A percentile compares a stretch with the other conserved stretches of the same genome.
Evolutionary conservation across 441 rosid genomes (phyloP).

Genomic region (Brassica hybrid): DNA sequence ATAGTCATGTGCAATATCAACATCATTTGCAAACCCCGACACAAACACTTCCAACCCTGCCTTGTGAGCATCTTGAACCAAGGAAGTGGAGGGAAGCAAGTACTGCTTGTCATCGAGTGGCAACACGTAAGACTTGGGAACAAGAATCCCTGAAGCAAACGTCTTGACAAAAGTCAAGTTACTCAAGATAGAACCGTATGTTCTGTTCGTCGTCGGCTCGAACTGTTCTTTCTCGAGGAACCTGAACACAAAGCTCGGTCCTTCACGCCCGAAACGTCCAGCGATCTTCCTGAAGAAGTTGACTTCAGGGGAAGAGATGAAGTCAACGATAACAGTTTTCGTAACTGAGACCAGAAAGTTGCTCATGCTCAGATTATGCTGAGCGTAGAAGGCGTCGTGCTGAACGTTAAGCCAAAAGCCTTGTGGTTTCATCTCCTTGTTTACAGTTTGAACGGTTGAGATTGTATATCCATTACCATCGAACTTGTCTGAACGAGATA

Average conservation of each 20-base stretch:
- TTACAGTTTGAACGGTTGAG: conserved; percentile 48
- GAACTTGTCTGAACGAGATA: conserved; percentile 55
- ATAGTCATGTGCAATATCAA: no score
- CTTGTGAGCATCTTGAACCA: conserved; percentile 84
- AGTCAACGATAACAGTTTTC: conserved; percentile 48
- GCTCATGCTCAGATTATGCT: conserved; percentile 76
- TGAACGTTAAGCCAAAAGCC: conserved; percentile 82
- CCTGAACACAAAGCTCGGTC: conserved; percentile 63
- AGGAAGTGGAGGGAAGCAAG: conserved; percentile 53
- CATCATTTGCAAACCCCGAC: conserved; percentile 75
- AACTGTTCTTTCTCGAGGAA: conserved; percentile 45
- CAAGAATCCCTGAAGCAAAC: no score
- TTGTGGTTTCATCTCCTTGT: conserved; percentile 44
- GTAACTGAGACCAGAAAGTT: conserved; percentile 55
- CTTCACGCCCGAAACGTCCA: conserved; percentile 46
- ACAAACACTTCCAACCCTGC: conserved; percentile 78
- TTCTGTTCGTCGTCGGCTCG: conserved; percentile 81
- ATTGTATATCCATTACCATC: conserved; percentile 45
- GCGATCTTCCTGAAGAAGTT: conserved; percentile 63
- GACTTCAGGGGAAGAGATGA: conserved; percentile 88
- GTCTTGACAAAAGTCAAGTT: no score
- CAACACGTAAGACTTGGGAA: no score
- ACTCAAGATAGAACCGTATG: no score
- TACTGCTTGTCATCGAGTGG: conserved; percentile 47
- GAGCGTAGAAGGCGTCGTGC: conserved; percentile 71